phyloP scores from a whole-genome alignment of 2,329 filamentous ascomycete genomes.

The Verticillium nonalfalfae region DNA sequence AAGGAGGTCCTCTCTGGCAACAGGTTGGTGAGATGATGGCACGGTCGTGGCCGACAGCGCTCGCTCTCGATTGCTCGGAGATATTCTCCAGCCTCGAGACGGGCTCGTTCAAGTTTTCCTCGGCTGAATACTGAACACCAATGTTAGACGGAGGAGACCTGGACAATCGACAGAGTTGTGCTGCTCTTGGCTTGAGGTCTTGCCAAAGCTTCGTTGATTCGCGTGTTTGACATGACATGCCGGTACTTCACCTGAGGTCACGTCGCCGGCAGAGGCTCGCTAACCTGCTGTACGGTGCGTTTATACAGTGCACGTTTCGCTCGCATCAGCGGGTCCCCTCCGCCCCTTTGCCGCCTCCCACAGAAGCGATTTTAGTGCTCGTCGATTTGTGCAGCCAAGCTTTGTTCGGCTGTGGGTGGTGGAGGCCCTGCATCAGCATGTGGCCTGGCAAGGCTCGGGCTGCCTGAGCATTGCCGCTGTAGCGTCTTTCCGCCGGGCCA shows the following conservation, averaged over 20 bases:
- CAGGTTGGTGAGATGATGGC: neutral
- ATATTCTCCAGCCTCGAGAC: no score
- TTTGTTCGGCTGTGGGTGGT: neutral
- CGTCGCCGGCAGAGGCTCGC: neutral
- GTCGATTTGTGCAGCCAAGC: slow-evolving; percentile 1
- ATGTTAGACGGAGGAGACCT: no score
- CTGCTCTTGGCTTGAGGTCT: neutral
- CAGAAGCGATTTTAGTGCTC: neutral
- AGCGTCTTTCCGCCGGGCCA: neutral
- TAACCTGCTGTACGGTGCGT: neutral
- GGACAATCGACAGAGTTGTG: neutral
- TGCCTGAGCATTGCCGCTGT: neutral
- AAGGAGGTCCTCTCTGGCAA: neutral
- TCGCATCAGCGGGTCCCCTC: neutral
- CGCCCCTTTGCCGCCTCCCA: no score
- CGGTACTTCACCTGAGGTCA: slow-evolving; percentile 1
- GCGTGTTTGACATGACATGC: neutral
- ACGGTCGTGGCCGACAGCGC: no score
- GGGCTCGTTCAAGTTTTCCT: no score
- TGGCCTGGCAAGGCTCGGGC: slow-evolving; percentile 6
- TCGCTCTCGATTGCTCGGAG: no score
- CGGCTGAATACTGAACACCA: no score
- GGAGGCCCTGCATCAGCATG: slow-evolving; percentile 3
- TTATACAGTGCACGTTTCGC: neutral
- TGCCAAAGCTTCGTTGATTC: neutral